Conservation (phyloP, 345 rosid species). For the Lenwebbia sp. region DNA sequence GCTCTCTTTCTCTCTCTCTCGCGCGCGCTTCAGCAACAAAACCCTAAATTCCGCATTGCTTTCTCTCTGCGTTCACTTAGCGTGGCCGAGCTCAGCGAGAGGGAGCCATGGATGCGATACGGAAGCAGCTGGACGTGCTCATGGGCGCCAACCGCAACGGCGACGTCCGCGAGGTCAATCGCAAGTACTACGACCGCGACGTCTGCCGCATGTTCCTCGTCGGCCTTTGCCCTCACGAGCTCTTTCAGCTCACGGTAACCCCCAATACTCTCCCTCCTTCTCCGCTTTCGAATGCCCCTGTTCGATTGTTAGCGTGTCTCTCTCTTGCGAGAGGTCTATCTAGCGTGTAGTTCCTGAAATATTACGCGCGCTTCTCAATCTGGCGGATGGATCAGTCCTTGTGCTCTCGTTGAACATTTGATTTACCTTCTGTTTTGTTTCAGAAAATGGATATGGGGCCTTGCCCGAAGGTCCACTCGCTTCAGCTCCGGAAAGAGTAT, state of each 20-base stretch:
- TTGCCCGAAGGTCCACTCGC: slow-evolving; percentile 96
- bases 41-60: neutral
- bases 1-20: neutral
- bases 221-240: slow-evolving; percentile 99
- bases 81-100: neutral
- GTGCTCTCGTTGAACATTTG: neutral
- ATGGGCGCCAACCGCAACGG: slow-evolving; percentile 99
- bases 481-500: slow-evolving; percentile 97
- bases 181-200: slow-evolving; percentile 97
- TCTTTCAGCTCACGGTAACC: slow-evolving; percentile 82
- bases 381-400: neutral
- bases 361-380: neutral
- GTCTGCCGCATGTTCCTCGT: slow-evolving; percentile 93
- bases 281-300: no score
- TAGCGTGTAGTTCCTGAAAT: neutral
- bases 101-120: slow-evolving; percentile 77
- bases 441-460: slow-evolving; percentile 99
- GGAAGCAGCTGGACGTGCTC: slow-evolving; percentile 97
- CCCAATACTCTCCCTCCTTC: no score
- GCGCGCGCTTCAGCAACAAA: neutral
- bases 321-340: neutral
- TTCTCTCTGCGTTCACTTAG: neutral
- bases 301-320: no score
- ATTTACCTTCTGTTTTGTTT: neutral
- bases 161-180: slow-evolving; percentile 92